Conservation (phyloP, 257 asterid genomes). For the Salvia splendens region DNA sequence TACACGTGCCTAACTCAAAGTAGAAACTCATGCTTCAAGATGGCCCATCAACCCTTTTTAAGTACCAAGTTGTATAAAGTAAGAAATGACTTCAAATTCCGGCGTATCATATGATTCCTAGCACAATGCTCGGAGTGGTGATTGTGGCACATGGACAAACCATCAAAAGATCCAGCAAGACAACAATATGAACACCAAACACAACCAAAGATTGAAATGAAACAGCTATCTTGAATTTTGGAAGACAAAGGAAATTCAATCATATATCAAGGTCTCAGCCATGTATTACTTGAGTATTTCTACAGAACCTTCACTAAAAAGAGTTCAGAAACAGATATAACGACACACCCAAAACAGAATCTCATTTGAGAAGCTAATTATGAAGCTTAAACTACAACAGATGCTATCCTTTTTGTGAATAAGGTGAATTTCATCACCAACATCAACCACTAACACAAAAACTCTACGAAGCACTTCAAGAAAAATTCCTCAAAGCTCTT, state of each 20-base stretch:
- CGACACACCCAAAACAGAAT: neutral
- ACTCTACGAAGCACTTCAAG: constrained; percentile 8
- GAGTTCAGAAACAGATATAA: neutral
- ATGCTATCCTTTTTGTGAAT: neutral
- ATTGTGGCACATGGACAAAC: neutral
- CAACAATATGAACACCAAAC: constrained; percentile 7
- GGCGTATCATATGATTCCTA: neutral
- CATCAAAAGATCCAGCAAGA: neutral
- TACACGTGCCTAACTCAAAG: constrained; percentile 10
- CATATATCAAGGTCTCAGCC: neutral
- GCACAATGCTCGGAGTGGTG: constrained; percentile 12
- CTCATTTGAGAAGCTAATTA: neutral
- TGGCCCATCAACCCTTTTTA: too few species aligned
- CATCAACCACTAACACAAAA: neutral
- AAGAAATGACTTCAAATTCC: too few species aligned
- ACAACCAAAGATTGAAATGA: neutral
- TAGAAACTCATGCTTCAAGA: too few species aligned
- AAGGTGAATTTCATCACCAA: neutral
- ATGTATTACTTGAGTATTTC: neutral
- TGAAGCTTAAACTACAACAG: neutral
- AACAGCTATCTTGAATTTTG: neutral
- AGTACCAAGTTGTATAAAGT: too few species aligned
- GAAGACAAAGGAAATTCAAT: neutral
- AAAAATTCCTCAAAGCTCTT: neutral
- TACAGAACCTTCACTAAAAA: neutral